A percentile compares a stretch with the other conserved stretches of the same genome.
phyloP scores from a whole-genome alignment of 805 yeast genomes.

The Saccharomycopsis selenospora region DNA sequence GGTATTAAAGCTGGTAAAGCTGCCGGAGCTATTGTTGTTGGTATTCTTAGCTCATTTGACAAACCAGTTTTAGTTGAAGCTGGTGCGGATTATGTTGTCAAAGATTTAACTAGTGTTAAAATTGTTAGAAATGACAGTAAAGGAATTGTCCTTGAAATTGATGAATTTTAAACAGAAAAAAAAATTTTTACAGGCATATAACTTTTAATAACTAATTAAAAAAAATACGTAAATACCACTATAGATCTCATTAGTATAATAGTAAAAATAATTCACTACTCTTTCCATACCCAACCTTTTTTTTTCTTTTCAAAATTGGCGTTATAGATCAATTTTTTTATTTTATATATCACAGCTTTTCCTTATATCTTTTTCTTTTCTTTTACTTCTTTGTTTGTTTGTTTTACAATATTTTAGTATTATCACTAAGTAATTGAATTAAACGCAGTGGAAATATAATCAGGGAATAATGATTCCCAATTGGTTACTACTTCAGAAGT shows the following conservation, averaged over 20 bases:
- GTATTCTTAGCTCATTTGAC: slow-evolving; percentile 74
- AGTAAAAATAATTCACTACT: too few relatives aligned
- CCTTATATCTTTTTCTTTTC: background rate
- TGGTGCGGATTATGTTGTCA: slow-evolving; percentile 79
- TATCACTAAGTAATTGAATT: too few relatives aligned
- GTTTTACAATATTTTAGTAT: too few relatives aligned
- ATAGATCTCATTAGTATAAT: too few relatives aligned
- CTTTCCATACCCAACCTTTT: too few relatives aligned
- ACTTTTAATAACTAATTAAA: too few relatives aligned
- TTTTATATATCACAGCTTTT: background rate
- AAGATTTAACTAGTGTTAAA: slow-evolving; percentile 57
- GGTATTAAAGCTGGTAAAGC: slow-evolving; percentile 78
- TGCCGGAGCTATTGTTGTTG: slow-evolving; percentile 77
- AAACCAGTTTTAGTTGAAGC: slow-evolving; percentile 48
- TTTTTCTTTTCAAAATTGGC: too few relatives aligned
- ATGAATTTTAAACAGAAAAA: background rate
- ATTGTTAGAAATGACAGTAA: slow-evolving; percentile 47
- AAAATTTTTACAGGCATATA: too few relatives aligned
- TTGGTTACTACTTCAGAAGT: background rate
- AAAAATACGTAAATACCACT: too few relatives aligned
- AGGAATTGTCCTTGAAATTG: slow-evolving; percentile 21
- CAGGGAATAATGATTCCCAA: slow-evolving; percentile 1
- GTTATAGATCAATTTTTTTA: too few relatives aligned
- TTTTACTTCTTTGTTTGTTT: slow-evolving; percentile 14
- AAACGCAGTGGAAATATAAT: background rate